Evolutionary conservation across 1,284 basidiomycete genomes (phyloP), one percentile per base, ranked within the genome.

Genomic region (Ceratobasidium sp.): DNA sequence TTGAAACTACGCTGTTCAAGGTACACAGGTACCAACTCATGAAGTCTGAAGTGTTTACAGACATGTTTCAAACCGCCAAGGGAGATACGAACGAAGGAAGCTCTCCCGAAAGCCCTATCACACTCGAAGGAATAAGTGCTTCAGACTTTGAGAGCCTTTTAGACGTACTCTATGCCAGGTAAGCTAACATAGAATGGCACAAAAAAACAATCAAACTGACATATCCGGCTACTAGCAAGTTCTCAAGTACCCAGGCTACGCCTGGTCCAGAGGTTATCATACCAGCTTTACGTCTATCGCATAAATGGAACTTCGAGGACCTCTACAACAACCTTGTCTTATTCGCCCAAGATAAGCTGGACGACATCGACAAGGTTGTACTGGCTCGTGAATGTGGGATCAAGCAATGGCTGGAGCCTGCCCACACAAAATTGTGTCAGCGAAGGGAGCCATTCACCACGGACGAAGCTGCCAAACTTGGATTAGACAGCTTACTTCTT

Each of bases 261-360:
- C 33, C 33, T 33, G 33, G 33, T 33, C 72, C 72, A 12, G 61
- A 75, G 12, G 60, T 61, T 13, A 75, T 75, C 39, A 75, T 75
- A 18, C 71, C 79, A 33, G 76, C 76, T 2, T 77, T 79, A 23
- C 79, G 77, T 39, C 64, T 79, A 26, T 44, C 79, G 3, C 78
- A 77, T n/a, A 79, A 78, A 77, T 79, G 79, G 79, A 77, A 73
- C 49, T 79, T 79, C n/a, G 49, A 56, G 18, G 46, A 44, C 39
- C 63, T 79, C 15, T 69, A 77, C 39, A 42, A 23, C 18, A 69
- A 58, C 33, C 58, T 66, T 2, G 15, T 77, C 20, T 40, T 51
- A 23, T 18, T 78, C 20, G 72, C 72, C 33, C 61, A 75, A n/a
- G 66, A 64, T 10, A 12, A 40, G 20, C 61, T 75, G n/a, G 40